Base-by-base conservation (phyloP, 768 basidiomycete species). In the Lactarius indigo region DNA sequence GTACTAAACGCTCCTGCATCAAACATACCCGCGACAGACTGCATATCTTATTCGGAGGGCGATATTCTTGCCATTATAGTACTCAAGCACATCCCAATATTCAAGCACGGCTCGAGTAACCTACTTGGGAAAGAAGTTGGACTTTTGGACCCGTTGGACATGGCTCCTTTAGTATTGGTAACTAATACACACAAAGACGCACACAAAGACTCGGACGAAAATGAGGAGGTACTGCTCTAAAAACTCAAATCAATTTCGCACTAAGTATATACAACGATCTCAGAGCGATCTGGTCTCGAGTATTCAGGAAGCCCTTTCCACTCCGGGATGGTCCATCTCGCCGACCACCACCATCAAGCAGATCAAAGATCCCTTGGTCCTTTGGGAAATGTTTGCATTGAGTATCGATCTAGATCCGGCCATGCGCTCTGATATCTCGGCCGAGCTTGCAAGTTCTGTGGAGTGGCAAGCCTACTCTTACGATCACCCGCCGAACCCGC, bases 401-500 rank as follows among this genome's bases (percentile, higher is more conserved):
- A 76, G 75, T 47, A 74, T 78, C 55, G 74, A 77, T 23, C 68
- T 85, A 33, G 76, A 82, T 30, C 62, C 71, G 18, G 63, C 59
- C 0, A 68, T 82, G 35, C 72, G 75, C 26, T 66, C 76, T 41
- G 81, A 82, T 7, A 84, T 86, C 50, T 79, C 77, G 17, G 73
- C 76, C 57, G 80, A 88, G 71, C 77, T 86, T 33, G 70, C 75
- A 44, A 81, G 82, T 74, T 79, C 86, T 33, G 73, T 86, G 50
- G 77, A 80, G 65, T 86, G 84, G 84, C 84, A 85, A 75, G 80
- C 76, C 31, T 75, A 83, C 72, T 81, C 84, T 2, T 86, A 82
- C 61, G 79, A 83, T 57, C 71, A 83, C 57, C 84, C 84, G 17
- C 83, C 82, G 1, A 66, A 63, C 35, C 77, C 80, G 5, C 83